Evolutionary conservation across 2,329 filamentous ascomycete genomes (phyloP).

Genomic region (Trichoderma sp.): DNA sequence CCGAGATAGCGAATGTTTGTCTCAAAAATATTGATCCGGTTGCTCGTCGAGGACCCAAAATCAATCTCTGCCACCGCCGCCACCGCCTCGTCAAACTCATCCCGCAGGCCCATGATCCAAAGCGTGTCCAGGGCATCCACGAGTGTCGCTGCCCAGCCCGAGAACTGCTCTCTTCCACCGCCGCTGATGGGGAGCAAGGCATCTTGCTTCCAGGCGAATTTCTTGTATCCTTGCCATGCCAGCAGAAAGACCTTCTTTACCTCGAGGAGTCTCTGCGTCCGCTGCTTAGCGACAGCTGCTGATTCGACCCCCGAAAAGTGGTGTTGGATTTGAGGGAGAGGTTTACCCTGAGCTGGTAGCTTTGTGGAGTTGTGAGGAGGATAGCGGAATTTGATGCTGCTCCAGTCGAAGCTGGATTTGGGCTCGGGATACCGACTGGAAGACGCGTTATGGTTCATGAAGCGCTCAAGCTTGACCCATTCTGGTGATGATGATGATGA

Average conservation of each 20-base stretch:
- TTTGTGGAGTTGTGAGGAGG: slow-evolving; percentile 28
- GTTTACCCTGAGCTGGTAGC: slow-evolving; percentile 29
- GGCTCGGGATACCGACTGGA: background rate
- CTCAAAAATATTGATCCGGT: slow-evolving; percentile 66
- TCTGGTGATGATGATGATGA: background rate
- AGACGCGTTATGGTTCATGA: slow-evolving; percentile 35
- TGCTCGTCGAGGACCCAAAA: slow-evolving; percentile 53
- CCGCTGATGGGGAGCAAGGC: slow-evolving; percentile 61
- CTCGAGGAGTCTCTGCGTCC: slow-evolving; percentile 35
- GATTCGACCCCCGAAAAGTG: slow-evolving; percentile 34
- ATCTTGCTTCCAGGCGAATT: slow-evolving; percentile 64
- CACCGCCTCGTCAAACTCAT: slow-evolving; percentile 66
- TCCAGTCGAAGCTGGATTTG: slow-evolving; percentile 43
- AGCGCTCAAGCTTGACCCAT: slow-evolving; percentile 29
- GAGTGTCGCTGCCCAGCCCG: slow-evolving; percentile 67
- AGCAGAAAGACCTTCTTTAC: slow-evolving; percentile 39
- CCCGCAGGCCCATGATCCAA: slow-evolving; percentile 69
- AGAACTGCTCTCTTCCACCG: slow-evolving; percentile 56
- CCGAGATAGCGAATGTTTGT: slow-evolving; percentile 72
- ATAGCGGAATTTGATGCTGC: slow-evolving; percentile 32
- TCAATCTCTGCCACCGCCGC: slow-evolving; percentile 59
- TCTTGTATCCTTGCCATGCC: slow-evolving; percentile 56
- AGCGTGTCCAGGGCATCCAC: slow-evolving; percentile 71
- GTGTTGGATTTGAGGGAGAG: slow-evolving; percentile 41
- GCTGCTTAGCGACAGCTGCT: slow-evolving; percentile 26